Evolutionary conservation across 805 yeast genomes (phyloP), one percentile per base, ranked within the genome.

Genomic region (Teunomyces lycoperdinae): DNA sequence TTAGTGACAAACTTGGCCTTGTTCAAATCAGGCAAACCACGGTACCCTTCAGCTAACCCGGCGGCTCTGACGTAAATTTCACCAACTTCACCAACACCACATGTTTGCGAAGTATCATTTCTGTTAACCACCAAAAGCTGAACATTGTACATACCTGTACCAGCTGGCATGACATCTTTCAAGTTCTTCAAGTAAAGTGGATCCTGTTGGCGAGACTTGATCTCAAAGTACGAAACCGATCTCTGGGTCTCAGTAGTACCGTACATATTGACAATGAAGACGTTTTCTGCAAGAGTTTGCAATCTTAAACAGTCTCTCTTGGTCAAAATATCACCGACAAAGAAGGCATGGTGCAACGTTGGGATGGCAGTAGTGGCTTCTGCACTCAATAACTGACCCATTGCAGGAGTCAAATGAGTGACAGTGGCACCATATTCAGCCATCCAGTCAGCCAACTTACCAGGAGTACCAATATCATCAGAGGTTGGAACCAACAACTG

Each of bases 211-310:
- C 89, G 77, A 27, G 95, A 81, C 38, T 88, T 83, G 52, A 95
- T 92, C 65, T 89, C 95, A 70, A 81, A 95, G 70, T 81, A 94
- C 0, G 98, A 91, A 24, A 94, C 99, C 1, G 99, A 94, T 64
- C 99, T 82, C 75, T 95, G 99, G 11, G 99, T 94, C 69, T 94
- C 99, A 9, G 99, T 94, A 34, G 99, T 94, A 61, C 99, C 99
- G 67, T 94, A 94, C 99, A 94, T 94, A 71, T 94, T 94, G 56
- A 94, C 95, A 62, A 94, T 92, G 63, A 69, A 74, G 46, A 89
- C 95, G 61, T 94, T 92, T 64, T 84, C 84, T 10, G 98, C 98
- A 58, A 94, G 77, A 0, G 94, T 82, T 67, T 94, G 99, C 58
- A 94, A 77, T 61, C 97, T 81, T 56, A 89, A 73, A 70, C 99